phyloP scores from a whole-genome alignment of 2,329 filamentous ascomycete species.

The Diaporthe australafricana region DNA sequence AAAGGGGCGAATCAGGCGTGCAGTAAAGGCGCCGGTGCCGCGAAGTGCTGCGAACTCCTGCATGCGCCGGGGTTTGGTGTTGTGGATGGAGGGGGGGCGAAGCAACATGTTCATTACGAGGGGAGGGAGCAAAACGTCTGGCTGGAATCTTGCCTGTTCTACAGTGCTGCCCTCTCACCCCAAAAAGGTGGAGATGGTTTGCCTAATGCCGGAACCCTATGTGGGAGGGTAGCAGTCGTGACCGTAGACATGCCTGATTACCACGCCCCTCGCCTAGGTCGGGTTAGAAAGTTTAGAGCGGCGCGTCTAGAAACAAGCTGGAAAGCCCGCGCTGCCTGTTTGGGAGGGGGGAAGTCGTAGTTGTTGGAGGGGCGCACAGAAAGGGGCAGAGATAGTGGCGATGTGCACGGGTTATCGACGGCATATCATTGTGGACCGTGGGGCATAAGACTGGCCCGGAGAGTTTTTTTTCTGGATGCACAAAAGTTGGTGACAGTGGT shows the following conservation, averaged over 20 bases:
- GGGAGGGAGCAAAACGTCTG: slow-evolving; percentile 16
- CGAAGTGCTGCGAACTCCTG: slow-evolving; percentile 21
- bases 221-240: background rate
- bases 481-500: background rate
- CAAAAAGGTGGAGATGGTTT: background rate
- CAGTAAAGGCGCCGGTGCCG: slow-evolving; percentile 16
- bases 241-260: background rate
- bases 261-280: background rate
- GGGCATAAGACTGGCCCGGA: background rate
- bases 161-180: too few relatives aligned
- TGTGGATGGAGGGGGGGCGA: background rate
- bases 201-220: background rate
- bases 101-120: slow-evolving; percentile 25
- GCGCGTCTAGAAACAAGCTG: background rate
- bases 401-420: slow-evolving; percentile 17
- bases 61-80: background rate
- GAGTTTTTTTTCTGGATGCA: background rate
- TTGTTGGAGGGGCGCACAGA: background rate
- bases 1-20: slow-evolving; percentile 1
- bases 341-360: too few relatives aligned
- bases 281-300: too few relatives aligned
- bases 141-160: background rate
- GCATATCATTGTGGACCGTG: background rate
- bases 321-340: background rate
- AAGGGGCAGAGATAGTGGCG: slow-evolving; percentile 6